Evolutionary conservation across 345 rosid species (phyloP), one percentile per base, ranked within the genome.

Genomic region (Dovyalis caffra): DNA sequence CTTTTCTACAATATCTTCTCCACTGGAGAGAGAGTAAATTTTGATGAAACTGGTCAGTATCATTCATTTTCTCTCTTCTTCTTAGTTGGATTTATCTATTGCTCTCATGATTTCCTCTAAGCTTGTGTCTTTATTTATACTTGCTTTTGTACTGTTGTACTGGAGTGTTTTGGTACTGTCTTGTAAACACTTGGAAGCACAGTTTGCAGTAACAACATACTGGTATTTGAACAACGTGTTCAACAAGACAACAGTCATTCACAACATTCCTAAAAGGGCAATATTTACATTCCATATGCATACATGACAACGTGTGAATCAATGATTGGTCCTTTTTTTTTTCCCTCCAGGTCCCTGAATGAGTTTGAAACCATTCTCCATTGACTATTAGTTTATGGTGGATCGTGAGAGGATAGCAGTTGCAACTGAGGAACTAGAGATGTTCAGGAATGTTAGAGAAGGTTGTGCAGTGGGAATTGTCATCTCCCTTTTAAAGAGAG

Each of bases 21-120:
- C 70, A 86, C 97, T 28, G 98, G 96, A 47, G 94, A 95, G 76
- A 91, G 89, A 80, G 87, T 95, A 8, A 75, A 89, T 84, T 91
- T 92, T 74, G 90, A 90, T 70, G 81, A 83, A 73, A 62, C 78
- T 62, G 93, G 93, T 87, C 16, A 53, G 81, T 84, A 66, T n/a
- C 53, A 72, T 11, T 23, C 20, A 47, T 23, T 62, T 70, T 38
- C 14, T 49, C 56, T 38, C 34, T 61, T 29, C 60, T 0, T 29
- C 35, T 43, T 71, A 29, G 57, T 12, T 65, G 53, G 10, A 61
- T 47, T 23, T 25, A 26, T 34, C 6, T 75, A 8, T n/a, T 3
- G 21, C 6, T 69, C 69, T 61, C 37, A n/a, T 21, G 45, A 64
- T 56, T 64, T 69, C 34, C 45, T 11, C 8, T 25, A 53, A 75